A percentile compares a stretch with the other conserved stretches of the same genome.
phyloP scores from a whole-genome alignment of 1,284 basidiomycete species.

The Ustilago trichophora region DNA sequence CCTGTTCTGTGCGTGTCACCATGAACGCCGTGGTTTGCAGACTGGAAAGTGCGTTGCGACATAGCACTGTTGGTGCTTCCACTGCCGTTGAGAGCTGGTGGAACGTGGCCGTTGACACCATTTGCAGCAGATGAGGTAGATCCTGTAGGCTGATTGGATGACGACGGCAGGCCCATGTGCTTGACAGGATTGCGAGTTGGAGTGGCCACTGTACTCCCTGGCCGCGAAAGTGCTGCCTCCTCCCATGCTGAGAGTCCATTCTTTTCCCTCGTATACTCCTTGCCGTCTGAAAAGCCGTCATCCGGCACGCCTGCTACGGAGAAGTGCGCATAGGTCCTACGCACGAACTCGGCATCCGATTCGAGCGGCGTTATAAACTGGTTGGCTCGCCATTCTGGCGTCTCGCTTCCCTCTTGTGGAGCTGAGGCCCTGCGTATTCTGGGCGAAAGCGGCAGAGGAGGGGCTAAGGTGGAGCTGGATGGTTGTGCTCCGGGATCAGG shows the following conservation, averaged over 20 bases:
- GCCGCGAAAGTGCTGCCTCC: conserved; percentile 26
- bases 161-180: too few species aligned
- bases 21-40: not conserved
- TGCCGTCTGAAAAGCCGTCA: conserved; percentile 60
- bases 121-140: not conserved
- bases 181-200: not conserved
- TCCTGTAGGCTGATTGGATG: not conserved
- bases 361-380: conserved; percentile 35
- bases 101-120: conserved; percentile 3
- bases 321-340: conserved; percentile 61
- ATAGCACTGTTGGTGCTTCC: conserved; percentile 2
- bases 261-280: conserved; percentile 59
- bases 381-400: conserved; percentile 19
- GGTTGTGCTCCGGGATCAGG: conserved; percentile 5
- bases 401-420: conserved; percentile 20
- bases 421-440: conserved; percentile 34
- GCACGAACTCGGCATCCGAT: conserved; percentile 56
- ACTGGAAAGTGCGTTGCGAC: not conserved
- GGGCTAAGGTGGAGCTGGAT: conserved; percentile 9
- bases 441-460: conserved; percentile 10
- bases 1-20: not conserved
- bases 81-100: conserved; percentile 3
- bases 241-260: conserved; percentile 49
- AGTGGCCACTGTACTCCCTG: conserved; percentile 5
- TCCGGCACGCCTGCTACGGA: conserved; percentile 46